phyloP scores from a whole-genome alignment of 2,329 filamentous ascomycete genomes.

The Bertia moriformis region DNA sequence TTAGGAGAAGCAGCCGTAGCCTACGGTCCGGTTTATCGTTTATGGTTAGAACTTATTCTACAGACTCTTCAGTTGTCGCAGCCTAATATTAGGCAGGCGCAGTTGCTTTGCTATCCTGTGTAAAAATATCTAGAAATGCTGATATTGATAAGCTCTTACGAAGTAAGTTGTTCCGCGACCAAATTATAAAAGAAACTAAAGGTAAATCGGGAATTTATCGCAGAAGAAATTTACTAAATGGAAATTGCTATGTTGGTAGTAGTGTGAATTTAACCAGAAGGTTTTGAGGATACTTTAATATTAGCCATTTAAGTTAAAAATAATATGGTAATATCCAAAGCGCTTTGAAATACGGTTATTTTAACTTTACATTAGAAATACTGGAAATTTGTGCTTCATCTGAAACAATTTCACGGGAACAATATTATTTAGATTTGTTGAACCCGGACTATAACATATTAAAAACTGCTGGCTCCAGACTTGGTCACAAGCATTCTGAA shows the following conservation, averaged over 20 bases:
- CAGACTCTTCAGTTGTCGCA: neutral
- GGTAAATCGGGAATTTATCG: neutral
- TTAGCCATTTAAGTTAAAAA: neutral
- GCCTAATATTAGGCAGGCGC: no score
- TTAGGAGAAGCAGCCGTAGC: no score
- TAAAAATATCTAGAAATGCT: slow-evolving; percentile 1
- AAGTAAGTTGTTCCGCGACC: no score
- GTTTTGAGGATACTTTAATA: slow-evolving; percentile 1
- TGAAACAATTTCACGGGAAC: slow-evolving; percentile 1
- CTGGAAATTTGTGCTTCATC: neutral
- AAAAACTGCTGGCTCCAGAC: neutral
- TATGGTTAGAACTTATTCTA: slow-evolving; percentile 2
- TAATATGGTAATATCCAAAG: neutral
- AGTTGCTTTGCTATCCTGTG: no score
- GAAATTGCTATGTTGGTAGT: neutral
- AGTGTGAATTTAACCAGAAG: neutral
- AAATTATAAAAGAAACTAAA: slow-evolving; percentile 1
- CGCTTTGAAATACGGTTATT: slow-evolving; percentile 1
- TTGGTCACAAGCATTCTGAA: slow-evolving; percentile 1
- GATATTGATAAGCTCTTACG: slow-evolving; percentile 1
- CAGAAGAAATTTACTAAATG: neutral
- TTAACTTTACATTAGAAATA: slow-evolving; percentile 1
- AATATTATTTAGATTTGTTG: slow-evolving; percentile 2
- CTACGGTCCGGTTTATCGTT: no score
- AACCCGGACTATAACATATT: slow-evolving; percentile 1